These are phyloP conservation scores for Cytidiella melzeri DNA, from an alignment of 768 basidiomycete species.

Conservation along the genomic window DNA sequence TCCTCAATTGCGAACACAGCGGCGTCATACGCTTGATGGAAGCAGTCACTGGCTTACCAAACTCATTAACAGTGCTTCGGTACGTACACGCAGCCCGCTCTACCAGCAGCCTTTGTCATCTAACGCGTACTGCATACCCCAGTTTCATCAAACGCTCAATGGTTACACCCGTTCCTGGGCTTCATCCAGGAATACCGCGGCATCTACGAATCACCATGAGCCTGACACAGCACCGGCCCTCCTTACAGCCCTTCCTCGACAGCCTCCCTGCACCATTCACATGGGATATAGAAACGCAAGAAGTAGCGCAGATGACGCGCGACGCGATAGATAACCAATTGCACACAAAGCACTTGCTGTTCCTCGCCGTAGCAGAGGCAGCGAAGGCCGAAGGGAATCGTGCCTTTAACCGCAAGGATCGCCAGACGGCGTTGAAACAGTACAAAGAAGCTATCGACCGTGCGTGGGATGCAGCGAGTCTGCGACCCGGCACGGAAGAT, in stretches of 20 bases:
- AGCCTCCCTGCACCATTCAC: constrained; percentile 30
- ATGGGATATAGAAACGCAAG: constrained; percentile 28
- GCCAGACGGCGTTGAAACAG: constrained; percentile 21
- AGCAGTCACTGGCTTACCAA: background rate
- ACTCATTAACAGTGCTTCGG: background rate
- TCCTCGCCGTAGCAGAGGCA: constrained; percentile 7
- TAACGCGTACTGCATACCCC: no score
- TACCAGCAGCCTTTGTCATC: no score
- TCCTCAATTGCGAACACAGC: background rate
- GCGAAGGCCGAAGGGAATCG: constrained; percentile 16
- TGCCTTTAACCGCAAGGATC: constrained; percentile 26
- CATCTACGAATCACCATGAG: constrained; percentile 10
- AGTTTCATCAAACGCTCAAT: constrained; percentile 27
- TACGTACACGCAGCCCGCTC: background rate
- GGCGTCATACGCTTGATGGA: background rate
- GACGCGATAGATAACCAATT: constrained; percentile 7
- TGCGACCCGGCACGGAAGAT: no score
- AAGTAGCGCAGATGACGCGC: constrained; percentile 17
- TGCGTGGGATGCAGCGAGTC: background rate
- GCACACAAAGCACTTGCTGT: background rate
- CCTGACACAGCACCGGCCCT: constrained; percentile 21
- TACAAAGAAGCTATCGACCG: constrained; percentile 21
- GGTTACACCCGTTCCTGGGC: constrained; percentile 24
- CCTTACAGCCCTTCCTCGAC: constrained; percentile 30
- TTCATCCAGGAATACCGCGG: constrained; percentile 24